Evolutionary conservation across 106 monocot genomes (phyloP).

Genomic region (Phalaenopsis equestris): DNA sequence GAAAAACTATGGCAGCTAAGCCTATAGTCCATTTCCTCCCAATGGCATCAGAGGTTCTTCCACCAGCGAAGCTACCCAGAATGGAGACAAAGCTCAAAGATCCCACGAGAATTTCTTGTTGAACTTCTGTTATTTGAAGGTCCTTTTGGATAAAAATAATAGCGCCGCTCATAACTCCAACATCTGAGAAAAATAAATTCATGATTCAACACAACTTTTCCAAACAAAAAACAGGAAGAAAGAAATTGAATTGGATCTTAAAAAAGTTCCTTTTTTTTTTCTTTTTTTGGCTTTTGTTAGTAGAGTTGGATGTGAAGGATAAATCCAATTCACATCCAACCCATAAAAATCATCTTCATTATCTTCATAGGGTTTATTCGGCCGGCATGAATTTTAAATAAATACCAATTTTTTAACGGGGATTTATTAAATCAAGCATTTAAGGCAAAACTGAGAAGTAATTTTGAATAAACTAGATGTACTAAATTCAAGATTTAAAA

Average conservation of each 20-base stretch:
- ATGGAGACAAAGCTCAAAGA: slow-evolving; percentile 82
- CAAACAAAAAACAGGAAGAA: background rate
- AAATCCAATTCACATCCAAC: background rate
- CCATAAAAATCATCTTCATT: no score
- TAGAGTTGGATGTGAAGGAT: background rate
- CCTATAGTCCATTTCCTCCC: slow-evolving; percentile 98
- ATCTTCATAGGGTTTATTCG: background rate
- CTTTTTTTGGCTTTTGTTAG: background rate
- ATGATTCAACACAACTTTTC: background rate
- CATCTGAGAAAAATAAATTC: slow-evolving; percentile 44
- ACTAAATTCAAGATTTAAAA: no score
- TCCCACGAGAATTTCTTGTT: slow-evolving; percentile 82
- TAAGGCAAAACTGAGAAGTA: no score
- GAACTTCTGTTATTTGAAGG: slow-evolving; percentile 76
- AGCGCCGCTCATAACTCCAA: slow-evolving; percentile 97
- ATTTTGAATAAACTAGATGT: no score
- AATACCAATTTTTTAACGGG: no score
- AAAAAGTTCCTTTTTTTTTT: background rate
- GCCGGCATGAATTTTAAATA: background rate
- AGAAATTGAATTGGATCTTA: background rate
- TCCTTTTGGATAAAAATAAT: slow-evolving; percentile 88
- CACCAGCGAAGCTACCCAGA: slow-evolving; percentile 73
- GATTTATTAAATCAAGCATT: no score
- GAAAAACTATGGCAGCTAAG: slow-evolving; percentile 77
- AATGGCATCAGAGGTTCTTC: slow-evolving; percentile 67